These are phyloP conservation scores for Codiaeum variegatum DNA, from an alignment of 441 rosid genomes.

Conservation along the genomic window DNA sequence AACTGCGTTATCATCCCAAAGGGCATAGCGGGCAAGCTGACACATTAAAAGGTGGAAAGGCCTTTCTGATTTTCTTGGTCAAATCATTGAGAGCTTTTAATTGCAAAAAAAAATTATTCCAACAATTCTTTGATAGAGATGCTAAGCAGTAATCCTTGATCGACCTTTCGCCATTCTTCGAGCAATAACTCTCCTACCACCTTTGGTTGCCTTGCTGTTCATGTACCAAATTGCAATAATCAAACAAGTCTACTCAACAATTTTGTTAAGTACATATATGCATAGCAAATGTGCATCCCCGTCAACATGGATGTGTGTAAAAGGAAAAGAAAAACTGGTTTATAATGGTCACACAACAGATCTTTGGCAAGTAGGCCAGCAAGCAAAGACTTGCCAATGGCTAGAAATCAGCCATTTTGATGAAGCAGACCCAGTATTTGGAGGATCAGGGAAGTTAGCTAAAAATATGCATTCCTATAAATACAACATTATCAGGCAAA, in stretches of 20 bases:
- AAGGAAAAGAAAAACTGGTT: not conserved
- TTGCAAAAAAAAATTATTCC: slow-evolving; percentile 1
- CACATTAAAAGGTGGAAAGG: slow-evolving; percentile 13
- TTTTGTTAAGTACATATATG: not conserved
- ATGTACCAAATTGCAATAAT: slow-evolving; percentile 23
- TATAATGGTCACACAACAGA: not conserved
- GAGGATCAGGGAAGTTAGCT: not conserved
- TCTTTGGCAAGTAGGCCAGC: not conserved
- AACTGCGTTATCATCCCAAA: slow-evolving; percentile 12
- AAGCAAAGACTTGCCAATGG: not conserved
- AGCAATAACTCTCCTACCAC: slow-evolving; percentile 92
- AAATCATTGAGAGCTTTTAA: slow-evolving; percentile 8
- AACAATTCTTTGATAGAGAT: slow-evolving; percentile 5
- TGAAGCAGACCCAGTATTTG: not conserved
- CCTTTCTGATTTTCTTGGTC: not conserved
- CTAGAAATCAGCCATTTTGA: not conserved
- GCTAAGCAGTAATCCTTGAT: slow-evolving; percentile 76
- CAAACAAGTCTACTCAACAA: slow-evolving; percentile 17
- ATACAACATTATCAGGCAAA: not conserved
- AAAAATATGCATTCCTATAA: not conserved
- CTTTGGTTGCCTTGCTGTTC: slow-evolving; percentile 93
- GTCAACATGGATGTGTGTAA: not conserved
- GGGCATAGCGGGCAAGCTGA: not conserved
- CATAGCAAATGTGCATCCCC: not conserved
- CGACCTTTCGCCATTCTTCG: slow-evolving; percentile 97